phyloP scores from a whole-genome alignment of 768 basidiomycete genomes.

The Asterophora parasitica region DNA sequence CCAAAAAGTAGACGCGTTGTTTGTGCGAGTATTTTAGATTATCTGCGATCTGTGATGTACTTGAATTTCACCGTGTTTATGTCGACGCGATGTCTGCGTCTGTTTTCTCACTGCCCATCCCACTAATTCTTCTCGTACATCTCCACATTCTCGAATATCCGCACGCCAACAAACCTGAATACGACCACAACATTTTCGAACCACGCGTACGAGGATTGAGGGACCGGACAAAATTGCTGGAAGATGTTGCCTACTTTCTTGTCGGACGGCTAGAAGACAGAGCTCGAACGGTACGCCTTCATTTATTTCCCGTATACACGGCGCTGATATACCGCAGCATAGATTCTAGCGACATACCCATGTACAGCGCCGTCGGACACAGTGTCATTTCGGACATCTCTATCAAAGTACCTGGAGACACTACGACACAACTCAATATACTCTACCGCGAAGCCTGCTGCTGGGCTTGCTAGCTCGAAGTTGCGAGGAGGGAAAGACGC shows the following conservation, averaged over 20 bases:
- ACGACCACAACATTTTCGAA: slow-evolving; percentile 46
- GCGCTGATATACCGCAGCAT: slow-evolving; percentile 13
- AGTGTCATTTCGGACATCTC: slow-evolving; percentile 44
- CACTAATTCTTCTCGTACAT: slow-evolving; percentile 48
- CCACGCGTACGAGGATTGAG: slow-evolving; percentile 39
- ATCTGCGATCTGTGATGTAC: no score
- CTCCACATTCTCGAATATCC: slow-evolving; percentile 51
- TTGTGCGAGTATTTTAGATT: not conserved
- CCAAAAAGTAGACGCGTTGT: no score
- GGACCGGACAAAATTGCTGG: slow-evolving; percentile 47
- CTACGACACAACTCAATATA: slow-evolving; percentile 37
- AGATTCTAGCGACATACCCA: slow-evolving; percentile 46
- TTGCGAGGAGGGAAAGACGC: slow-evolving; percentile 8
- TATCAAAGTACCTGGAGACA: slow-evolving; percentile 46
- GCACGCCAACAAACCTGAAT: slow-evolving; percentile 41
- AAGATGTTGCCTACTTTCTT: slow-evolving; percentile 48
- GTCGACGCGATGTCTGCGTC: slow-evolving; percentile 17
- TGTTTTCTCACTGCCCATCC: slow-evolving; percentile 29
- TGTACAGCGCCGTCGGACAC: slow-evolving; percentile 49
- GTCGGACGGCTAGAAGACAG: slow-evolving; percentile 39
- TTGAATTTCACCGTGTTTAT: not conserved
- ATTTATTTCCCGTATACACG: no score
- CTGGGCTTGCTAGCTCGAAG: slow-evolving; percentile 14
- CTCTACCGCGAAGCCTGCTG: slow-evolving; percentile 18
- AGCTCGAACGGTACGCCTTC: slow-evolving; percentile 22